Base-by-base conservation (phyloP, 2,329 filamentous ascomycete species). In the Neophaeococcomyces mojaviensis region DNA sequence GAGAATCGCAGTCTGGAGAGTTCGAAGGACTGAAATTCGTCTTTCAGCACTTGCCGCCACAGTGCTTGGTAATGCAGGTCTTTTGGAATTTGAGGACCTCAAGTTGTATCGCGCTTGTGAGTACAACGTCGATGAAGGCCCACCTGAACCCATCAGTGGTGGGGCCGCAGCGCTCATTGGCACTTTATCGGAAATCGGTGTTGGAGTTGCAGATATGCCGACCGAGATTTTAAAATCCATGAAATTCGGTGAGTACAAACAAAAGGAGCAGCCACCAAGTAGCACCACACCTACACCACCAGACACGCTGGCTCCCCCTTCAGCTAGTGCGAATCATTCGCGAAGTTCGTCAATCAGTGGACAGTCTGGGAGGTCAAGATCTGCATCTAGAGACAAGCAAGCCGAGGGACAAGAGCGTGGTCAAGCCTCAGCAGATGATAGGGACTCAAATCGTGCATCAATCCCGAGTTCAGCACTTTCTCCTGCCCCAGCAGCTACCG, bases 151-250 rank as follows among this genome's bases (percentile, higher is more conserved):
- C 0, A 77, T 94, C 19, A 81, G 84, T 12, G 87, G 86, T 16
- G 85, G 81, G 13, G 81, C 87, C 0, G 78, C 80, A 36, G 86
- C 88, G 0, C 66, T 96, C 1, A 70, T 94, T n/a, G 84, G 85
- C 4, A 90, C 89, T n/a, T 71, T 92, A 38, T 81, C 84, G 20
- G 84, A 78, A 32, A 82, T 96, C 47, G 78, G 86, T 58, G 84
- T 94, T 76, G 86, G 87, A 1, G 74, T 94, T 33, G 86, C 86
- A 1, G 88, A 94, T 58, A 70, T 82, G 36, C 79, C 79, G 0
- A 68, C 72, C 13, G 74, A 78, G 37, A 71, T 79, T 3, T 59
- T 77, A 37, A 72, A 71, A 51, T 63, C 70, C 18, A 50, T 60
- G 39, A 53, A 51, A 37, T 55, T 44, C 16, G 48, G 45, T 28